Evolutionary conservation across 805 yeast species (phyloP).

Genomic region (Starmerella bombicola): DNA sequence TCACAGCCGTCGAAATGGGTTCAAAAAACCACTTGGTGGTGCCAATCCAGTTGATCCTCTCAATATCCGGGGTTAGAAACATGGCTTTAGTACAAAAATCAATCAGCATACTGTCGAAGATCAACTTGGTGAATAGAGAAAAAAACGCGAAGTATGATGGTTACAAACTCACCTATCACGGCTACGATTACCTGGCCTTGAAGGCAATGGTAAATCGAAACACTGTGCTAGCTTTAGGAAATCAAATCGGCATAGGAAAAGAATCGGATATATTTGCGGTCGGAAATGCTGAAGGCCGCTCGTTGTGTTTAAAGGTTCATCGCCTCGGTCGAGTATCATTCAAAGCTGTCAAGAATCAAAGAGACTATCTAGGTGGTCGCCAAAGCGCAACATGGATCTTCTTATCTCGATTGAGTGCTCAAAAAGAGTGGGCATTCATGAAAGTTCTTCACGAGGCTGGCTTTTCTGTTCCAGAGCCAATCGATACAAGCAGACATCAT

Average conservation of each 20-base stretch:
- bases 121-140: slow-evolving; percentile 60
- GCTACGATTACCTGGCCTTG: slow-evolving; percentile 85
- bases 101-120: slow-evolving; percentile 75
- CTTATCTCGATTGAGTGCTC: slow-evolving; percentile 78
- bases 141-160: slow-evolving; percentile 95
- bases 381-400: slow-evolving; percentile 86
- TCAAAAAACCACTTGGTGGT: slow-evolving; percentile 89
- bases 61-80: slow-evolving; percentile 63
- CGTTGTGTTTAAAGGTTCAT: slow-evolving; percentile 75
- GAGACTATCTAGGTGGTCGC: slow-evolving; percentile 71
- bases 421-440: slow-evolving; percentile 86
- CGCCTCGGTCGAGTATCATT: slow-evolving; percentile 90
- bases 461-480: slow-evolving; percentile 78
- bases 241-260: slow-evolving; percentile 90
- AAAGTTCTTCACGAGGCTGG: slow-evolving; percentile 57
- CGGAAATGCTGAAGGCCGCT: slow-evolving; percentile 50
- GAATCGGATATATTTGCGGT: slow-evolving; percentile 91
- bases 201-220: slow-evolving; percentile 68
- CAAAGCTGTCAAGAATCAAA: slow-evolving; percentile 78
- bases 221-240: slow-evolving; percentile 64
- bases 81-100: slow-evolving; percentile 65
- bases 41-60: slow-evolving; percentile 73
- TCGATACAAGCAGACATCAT: slow-evolving; percentile 81
- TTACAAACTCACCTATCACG: slow-evolving; percentile 73
- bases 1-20: slow-evolving; percentile 75